These are phyloP conservation scores for Coniochaeta hoffmannii DNA, from an alignment of 2,329 filamentous ascomycete genomes.

Conservation along the genomic window DNA sequence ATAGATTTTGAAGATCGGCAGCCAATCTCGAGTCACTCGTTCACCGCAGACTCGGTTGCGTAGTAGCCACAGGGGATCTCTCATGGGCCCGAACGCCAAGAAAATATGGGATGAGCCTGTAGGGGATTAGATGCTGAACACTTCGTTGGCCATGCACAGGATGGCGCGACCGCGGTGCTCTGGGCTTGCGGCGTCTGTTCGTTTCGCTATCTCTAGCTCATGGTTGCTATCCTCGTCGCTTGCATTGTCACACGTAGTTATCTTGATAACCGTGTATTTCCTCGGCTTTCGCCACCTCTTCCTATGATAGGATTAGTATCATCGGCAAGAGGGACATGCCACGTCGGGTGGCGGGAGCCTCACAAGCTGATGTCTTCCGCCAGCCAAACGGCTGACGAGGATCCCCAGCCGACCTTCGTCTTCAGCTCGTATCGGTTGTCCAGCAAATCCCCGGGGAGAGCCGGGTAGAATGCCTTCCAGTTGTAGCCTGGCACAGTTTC, in stretches of 20 bases:
- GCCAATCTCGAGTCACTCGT: background rate
- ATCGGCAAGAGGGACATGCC: background rate
- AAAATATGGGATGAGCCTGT: slow-evolving; percentile 1
- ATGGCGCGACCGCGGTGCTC: slow-evolving; percentile 4
- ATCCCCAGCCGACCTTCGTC: slow-evolving; percentile 1
- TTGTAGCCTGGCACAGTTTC: background rate
- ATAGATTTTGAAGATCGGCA: slow-evolving; percentile 15
- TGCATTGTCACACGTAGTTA: background rate
- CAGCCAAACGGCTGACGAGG: slow-evolving; percentile 3
- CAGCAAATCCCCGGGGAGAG: background rate
- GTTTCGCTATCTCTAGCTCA: background rate
- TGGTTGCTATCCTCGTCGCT: background rate
- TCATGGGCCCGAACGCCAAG: slow-evolving; percentile 1
- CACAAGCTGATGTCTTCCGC: background rate
- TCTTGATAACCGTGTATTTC: background rate
- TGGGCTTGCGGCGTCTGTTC: background rate
- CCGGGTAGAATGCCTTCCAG: background rate
- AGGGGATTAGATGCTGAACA: slow-evolving; percentile 1
- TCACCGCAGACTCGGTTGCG: background rate
- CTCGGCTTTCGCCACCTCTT: background rate
- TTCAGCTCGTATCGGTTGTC: background rate
- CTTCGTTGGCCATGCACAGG: background rate
- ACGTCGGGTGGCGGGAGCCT: background rate
- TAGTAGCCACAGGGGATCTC: slow-evolving; percentile 4
- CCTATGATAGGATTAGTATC: too few species aligned